Base-by-base conservation (phyloP, 2,329 filamentous ascomycete genomes). In the Ophiostoma triangulosporum region DNA sequence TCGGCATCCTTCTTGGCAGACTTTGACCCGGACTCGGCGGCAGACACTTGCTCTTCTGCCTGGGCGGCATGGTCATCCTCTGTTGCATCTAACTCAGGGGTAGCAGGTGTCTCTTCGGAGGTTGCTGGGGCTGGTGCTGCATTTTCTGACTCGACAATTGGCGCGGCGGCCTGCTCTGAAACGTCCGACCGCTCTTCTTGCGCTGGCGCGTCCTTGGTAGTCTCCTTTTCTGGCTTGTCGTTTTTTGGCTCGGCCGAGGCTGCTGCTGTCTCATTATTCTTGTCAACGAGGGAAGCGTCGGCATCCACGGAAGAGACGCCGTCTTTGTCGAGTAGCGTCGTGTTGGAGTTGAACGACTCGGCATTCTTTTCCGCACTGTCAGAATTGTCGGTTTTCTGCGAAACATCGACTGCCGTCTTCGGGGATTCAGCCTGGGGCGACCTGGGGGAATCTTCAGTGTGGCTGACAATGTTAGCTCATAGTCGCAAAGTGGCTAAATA, bases 1-100 rank as follows among this genome's bases (percentile, higher is more conserved):
- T 65, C 64, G 17, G 24, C 45, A 11, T 48, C 33, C 24, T 51
- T 36, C 17, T 51, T 52, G 3, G 32, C 40, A 6, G 7, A 32
- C 5, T 50, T 33, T 14, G 53, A 11, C 24, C 51, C 17, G 20
- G 54, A 9, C 27, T 52, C 12, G 14, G 54, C 11, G 22, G 45
- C 12, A 45, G 52, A 38, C 6, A 26, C 45, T 15, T 27, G 26
- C 26, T 52, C 36, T 12, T 46, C 43, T 46, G 26, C 3, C 11
- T 29, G 29, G 43, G 26, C 20, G 12, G 17, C 36, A 40, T 9
- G 6, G n/a, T 45, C 26, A 7, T 46, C 43, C 8, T 46, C 17
- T 46, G 43, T 9, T 31, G 26, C 26, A n/a, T 24, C 15, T 17
- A 11, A 6, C 22, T 15, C 40, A 8, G 35, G n/a, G 20, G n/a